These are phyloP conservation scores for Tetraselmis chui DNA, from an alignment of 139 green algal genomes.

Conservation along the genomic window DNA sequence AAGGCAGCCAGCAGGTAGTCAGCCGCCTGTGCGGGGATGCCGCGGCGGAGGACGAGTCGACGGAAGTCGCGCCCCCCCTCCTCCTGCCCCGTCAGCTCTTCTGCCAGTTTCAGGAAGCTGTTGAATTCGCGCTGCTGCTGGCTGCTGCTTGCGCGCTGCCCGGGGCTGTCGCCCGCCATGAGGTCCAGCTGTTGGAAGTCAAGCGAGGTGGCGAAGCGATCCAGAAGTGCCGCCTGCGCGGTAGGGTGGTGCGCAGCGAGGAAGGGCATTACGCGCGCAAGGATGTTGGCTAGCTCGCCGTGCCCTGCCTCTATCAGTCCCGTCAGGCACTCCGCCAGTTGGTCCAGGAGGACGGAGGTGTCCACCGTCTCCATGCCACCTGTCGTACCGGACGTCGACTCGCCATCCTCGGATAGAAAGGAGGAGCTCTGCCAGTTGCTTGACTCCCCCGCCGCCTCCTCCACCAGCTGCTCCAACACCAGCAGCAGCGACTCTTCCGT, in stretches of 20 bases:
- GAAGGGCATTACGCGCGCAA: conserved; percentile 47
- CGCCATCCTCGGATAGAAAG: not conserved
- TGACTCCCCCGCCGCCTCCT: conserved; percentile 4
- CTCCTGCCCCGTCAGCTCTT: conserved; percentile 6
- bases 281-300: conserved; percentile 2
- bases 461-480: conserved; percentile 27
- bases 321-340: not conserved
- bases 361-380: not conserved
- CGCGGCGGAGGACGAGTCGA: conserved; percentile 32
- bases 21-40: conserved; percentile 21
- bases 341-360: not conserved
- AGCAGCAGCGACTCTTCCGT: conserved; percentile 21
- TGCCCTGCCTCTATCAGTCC: not conserved
- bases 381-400: not conserved
- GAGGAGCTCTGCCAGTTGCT: not conserved
- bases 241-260: conserved; percentile 36
- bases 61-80: conserved; percentile 18
- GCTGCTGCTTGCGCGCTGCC: no score
- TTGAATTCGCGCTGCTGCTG: conserved; percentile 32
- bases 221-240: conserved; percentile 42
- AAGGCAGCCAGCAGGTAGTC: conserved; percentile 36
- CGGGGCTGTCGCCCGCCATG: not conserved
- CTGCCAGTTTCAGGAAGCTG: conserved; percentile 26
- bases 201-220: conserved; percentile 36
- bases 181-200: conserved; percentile 29